Percentiles rank a stretch among this genome's conserved stretches.
phyloP scores from a whole-genome alignment of 768 basidiomycete genomes.

The Tulasnella sp. region DNA sequence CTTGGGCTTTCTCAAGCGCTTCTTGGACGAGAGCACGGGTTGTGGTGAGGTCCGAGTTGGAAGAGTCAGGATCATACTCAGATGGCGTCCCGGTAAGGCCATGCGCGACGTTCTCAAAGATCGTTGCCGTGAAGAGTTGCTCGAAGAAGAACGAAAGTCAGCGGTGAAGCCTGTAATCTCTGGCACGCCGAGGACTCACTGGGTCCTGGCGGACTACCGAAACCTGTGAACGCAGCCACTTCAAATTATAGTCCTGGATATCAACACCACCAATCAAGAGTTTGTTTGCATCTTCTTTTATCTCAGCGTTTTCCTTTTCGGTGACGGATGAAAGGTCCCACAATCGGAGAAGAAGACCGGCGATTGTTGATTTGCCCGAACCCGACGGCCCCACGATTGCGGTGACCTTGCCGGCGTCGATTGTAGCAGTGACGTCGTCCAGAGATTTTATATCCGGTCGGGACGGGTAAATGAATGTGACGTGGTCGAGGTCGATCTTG shows the following conservation, averaged over 20 bases:
- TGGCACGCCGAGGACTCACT: neutral
- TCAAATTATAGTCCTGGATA: slow-evolving; percentile 19
- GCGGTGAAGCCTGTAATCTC: neutral
- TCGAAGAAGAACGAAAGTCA: slow-evolving; percentile 1
- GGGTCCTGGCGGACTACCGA: slow-evolving; percentile 17
- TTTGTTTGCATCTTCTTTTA: neutral
- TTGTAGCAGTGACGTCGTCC: slow-evolving; percentile 18
- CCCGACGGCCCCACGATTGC: slow-evolving; percentile 21
- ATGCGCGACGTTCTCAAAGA: slow-evolving; percentile 25
- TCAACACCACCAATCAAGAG: neutral
- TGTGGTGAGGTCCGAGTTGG: neutral
- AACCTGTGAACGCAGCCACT: slow-evolving; percentile 21
- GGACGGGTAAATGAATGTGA: slow-evolving; percentile 25
- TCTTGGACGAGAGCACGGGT: slow-evolving; percentile 15
- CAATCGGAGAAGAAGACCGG: slow-evolving; percentile 21
- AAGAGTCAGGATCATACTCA: slow-evolving; percentile 20
- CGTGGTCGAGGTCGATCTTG: slow-evolving; percentile 21
- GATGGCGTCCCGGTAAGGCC: slow-evolving; percentile 24
- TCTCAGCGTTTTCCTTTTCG: neutral
- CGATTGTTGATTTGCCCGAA: slow-evolving; percentile 22
- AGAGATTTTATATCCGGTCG: slow-evolving; percentile 20
- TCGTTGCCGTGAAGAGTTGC: slow-evolving; percentile 21
- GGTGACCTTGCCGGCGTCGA: slow-evolving; percentile 22
- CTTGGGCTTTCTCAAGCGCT: slow-evolving; percentile 23
- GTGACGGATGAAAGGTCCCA: slow-evolving; percentile 21